Conservation (phyloP, 1,139 yeast species). For the Nakaseomyces delphensis region DNA sequence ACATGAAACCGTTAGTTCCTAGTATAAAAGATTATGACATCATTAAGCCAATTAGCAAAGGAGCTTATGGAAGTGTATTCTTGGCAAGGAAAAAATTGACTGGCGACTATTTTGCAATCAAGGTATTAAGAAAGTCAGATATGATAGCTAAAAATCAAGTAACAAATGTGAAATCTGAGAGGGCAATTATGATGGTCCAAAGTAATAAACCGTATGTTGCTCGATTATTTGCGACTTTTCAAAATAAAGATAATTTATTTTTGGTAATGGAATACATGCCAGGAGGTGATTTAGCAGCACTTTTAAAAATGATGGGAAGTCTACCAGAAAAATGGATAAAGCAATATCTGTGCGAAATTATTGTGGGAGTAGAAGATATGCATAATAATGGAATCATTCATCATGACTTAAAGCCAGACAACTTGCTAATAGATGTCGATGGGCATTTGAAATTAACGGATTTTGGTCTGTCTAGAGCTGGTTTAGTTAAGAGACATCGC, state of each 20-base stretch:
- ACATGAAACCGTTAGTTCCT: slow-evolving; percentile 43
- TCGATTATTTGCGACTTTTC: slow-evolving; percentile 79
- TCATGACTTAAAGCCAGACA: slow-evolving; percentile 93
- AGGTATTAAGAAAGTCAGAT: slow-evolving; percentile 86
- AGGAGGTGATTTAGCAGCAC: slow-evolving; percentile 93
- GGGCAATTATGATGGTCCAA: slow-evolving; percentile 97
- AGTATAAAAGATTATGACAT: slow-evolving; percentile 85
- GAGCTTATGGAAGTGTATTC: slow-evolving; percentile 95
- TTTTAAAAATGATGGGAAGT: slow-evolving; percentile 71
- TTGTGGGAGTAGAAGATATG: slow-evolving; percentile 82
- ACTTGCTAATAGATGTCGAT: slow-evolving; percentile 68
- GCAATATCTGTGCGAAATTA: slow-evolving; percentile 80
- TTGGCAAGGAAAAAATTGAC: slow-evolving; percentile 74
- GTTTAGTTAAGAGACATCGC: slow-evolving; percentile 73
- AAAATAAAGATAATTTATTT: slow-evolving; percentile 76
- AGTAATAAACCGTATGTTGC: slow-evolving; percentile 93
- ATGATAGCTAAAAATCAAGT: slow-evolving; percentile 97
- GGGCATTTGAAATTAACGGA: slow-evolving; percentile 94
- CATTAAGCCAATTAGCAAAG: slow-evolving; percentile 87
- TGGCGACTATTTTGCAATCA: slow-evolving; percentile 93
- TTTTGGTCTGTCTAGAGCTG: slow-evolving; percentile 88
- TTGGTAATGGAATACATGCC: slow-evolving; percentile 93
- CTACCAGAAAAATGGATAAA: slow-evolving; percentile 83
- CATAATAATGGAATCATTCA: slow-evolving; percentile 87
- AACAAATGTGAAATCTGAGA: slow-evolving; percentile 83